These are phyloP conservation scores for Chrysanthemum lavandulifolium DNA, from an alignment of 129 eudicot species.

Conservation along the genomic window DNA sequence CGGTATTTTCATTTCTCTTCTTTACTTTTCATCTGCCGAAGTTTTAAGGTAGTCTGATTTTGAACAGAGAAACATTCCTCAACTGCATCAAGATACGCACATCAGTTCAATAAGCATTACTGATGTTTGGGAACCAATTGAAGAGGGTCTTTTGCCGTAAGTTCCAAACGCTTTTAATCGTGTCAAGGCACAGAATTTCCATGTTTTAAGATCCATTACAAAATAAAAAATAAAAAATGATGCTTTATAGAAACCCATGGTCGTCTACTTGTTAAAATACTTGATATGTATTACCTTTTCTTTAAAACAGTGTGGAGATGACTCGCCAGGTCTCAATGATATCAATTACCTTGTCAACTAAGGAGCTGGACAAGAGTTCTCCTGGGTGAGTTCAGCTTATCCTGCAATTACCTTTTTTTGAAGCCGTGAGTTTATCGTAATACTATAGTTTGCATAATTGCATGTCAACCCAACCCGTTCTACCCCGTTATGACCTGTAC, in stretches of 20 bases:
- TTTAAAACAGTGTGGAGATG: slow-evolving; percentile 80
- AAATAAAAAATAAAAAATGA: not conserved
- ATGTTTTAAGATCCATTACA: not conserved
- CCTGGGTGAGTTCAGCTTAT: slow-evolving; percentile 66
- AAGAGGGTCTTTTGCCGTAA: slow-evolving; percentile 95
- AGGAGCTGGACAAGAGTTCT: slow-evolving; percentile 87
- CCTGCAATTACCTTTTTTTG: slow-evolving; percentile 8
- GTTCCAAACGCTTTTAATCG: slow-evolving; percentile 30
- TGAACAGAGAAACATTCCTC: slow-evolving; percentile 73
- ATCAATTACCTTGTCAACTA: slow-evolving; percentile 77
- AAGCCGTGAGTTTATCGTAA: slow-evolving; percentile 1
- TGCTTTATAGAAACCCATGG: not conserved
- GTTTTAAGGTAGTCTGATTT: slow-evolving; percentile 22
- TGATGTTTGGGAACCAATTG: slow-evolving; percentile 90
- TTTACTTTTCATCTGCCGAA: slow-evolving; percentile 12
- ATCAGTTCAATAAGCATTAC: slow-evolving; percentile 87
- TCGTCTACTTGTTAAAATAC: not conserved
- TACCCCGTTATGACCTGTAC: not conserved
- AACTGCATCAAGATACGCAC: slow-evolving; percentile 77
- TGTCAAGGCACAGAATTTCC: not conserved
- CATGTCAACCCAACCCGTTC: not conserved
- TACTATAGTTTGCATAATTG: not conserved
- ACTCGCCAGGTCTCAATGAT: slow-evolving; percentile 95
- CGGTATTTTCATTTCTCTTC: not conserved
- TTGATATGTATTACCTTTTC: slow-evolving; percentile 23